These are phyloP conservation scores for Sclerotinia trifoliorum DNA, from an alignment of 2,329 filamentous ascomycete species.

Conservation along the genomic window DNA sequence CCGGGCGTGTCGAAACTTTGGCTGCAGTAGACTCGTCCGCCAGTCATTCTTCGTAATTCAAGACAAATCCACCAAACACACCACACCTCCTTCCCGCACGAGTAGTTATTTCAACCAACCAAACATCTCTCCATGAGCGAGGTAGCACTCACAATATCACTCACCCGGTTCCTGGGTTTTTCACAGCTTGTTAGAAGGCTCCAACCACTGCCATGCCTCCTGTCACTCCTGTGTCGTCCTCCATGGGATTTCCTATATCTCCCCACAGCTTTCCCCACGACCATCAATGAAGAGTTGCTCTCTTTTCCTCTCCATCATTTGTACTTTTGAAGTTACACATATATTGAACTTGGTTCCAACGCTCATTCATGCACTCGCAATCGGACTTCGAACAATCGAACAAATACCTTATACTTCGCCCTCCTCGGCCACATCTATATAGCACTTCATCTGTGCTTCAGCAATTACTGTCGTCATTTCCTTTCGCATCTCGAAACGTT, in stretches of 20 bases:
- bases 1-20: neutral
- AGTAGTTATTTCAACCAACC: conserved; percentile 16
- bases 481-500: conserved; percentile 8
- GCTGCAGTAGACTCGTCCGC: neutral
- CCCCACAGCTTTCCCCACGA: conserved; percentile 14
- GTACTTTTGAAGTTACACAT: conserved; percentile 20
- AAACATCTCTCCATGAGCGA: neutral
- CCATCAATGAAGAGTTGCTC: conserved; percentile 15
- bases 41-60: conserved; percentile 12
- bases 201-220: conserved; percentile 9
- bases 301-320: conserved; percentile 11
- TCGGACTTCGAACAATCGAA: conserved; percentile 15
- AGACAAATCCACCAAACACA: conserved; percentile 14
- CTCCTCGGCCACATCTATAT: conserved; percentile 14
- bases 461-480: neutral
- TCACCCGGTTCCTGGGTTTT: conserved; percentile 23
- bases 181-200: conserved; percentile 13
- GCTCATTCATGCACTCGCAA: conserved; percentile 21
- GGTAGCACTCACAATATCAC: conserved; percentile 17
- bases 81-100: neutral
- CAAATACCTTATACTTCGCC: conserved; percentile 18
- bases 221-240: conserved; percentile 16
- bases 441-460: neutral
- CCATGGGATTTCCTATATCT: conserved; percentile 20
- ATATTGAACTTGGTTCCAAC: neutral